phyloP scores from a whole-genome alignment of 371 early-diverging fungal genomes.

The Dipsacomyces acuminosporus region DNA sequence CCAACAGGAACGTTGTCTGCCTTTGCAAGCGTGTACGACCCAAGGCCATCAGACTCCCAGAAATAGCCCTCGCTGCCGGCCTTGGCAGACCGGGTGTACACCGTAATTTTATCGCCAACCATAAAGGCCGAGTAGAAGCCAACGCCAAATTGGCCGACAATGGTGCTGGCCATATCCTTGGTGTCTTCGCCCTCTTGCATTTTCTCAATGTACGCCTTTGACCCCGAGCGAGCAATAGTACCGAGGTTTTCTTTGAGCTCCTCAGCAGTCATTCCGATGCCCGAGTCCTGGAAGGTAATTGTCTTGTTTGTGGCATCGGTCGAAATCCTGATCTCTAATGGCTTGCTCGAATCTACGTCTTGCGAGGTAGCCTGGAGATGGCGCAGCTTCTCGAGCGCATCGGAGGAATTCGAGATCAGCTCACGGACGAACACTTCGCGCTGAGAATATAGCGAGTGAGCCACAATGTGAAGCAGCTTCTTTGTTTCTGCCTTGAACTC shows the following conservation, averaged over 20 bases:
- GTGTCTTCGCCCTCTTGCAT: conserved; percentile 59
- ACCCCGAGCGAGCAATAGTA: conserved; percentile 93
- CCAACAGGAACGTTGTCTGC: conserved; percentile 77
- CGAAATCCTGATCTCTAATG: conserved; percentile 75
- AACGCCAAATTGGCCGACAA: conserved; percentile 99
- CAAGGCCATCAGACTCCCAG: conserved; percentile 77
- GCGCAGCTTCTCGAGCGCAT: conserved; percentile 96
- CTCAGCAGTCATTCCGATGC: conserved; percentile 97
- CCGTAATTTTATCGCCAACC: conserved; percentile 79
- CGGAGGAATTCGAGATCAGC: conserved; percentile 96
- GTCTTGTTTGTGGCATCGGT: conserved; percentile 69
- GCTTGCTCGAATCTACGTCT: conserved; percentile 55
- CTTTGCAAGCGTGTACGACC: conserved; percentile 72
- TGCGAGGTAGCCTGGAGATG: conserved; percentile 60
- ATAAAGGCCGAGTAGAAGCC: conserved; percentile 87
- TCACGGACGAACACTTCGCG: conserved; percentile 92
- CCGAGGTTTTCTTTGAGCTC: conserved; percentile 89
- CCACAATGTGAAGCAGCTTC: conserved; percentile 76
- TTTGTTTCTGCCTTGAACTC: conserved; percentile 84
- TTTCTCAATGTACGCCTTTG: conserved; percentile 83
- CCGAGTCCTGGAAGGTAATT: conserved; percentile 90
- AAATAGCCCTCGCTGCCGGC: conserved; percentile 73
- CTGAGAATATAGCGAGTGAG: conserved; percentile 83
- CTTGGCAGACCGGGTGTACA: conserved; percentile 69
- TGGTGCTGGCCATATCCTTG: conserved; percentile 56